Evolutionary conservation across 305 asterid genomes (phyloP).

Genomic region (Petunia hybrid): DNA sequence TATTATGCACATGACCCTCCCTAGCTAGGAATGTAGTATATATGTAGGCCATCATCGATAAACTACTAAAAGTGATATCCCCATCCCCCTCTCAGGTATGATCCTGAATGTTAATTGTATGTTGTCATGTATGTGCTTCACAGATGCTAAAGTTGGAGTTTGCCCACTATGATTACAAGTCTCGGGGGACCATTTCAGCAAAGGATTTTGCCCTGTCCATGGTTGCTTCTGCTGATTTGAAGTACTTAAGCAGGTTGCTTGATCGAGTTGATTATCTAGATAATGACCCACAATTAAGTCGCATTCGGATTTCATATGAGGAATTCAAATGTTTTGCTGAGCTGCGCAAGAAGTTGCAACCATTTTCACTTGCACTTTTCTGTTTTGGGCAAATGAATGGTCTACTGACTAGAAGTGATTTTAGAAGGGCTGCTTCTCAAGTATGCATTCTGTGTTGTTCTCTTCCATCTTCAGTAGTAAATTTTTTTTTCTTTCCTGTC

Average conservation of each 20-base stretch:
- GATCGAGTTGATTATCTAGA: conserved; percentile 71
- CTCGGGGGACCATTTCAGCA: conserved; percentile 79
- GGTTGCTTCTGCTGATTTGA: conserved; percentile 95
- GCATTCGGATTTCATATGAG: conserved; percentile 64
- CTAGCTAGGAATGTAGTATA: conserved; percentile 21
- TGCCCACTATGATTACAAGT: conserved; percentile 83
- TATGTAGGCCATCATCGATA: conserved; percentile 10
- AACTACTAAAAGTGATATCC: conserved; percentile 19
- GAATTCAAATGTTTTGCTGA: conserved; percentile 84
- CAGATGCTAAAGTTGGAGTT: conserved; percentile 87
- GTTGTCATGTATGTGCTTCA: conserved; percentile 26
- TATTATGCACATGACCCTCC: neutral
- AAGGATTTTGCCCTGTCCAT: conserved; percentile 93
- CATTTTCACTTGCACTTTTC: conserved; percentile 82
- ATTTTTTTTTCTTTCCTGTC: neutral
- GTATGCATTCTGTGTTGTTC: conserved; percentile 46
- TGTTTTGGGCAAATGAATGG: conserved; percentile 84
- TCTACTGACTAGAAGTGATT: conserved; percentile 71
- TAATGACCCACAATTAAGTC: conserved; percentile 55
- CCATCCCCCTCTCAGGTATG: conserved; percentile 20
- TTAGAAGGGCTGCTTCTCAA: conserved; percentile 85
- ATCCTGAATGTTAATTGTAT: conserved; percentile 13
- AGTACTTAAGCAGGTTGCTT: conserved; percentile 70
- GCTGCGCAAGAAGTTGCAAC: conserved; percentile 73
- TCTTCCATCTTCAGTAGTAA: conserved; percentile 9